Conservation (phyloP, 225 moss, liverwort and hornwort species). For the Antitrichia curtipendula region DNA sequence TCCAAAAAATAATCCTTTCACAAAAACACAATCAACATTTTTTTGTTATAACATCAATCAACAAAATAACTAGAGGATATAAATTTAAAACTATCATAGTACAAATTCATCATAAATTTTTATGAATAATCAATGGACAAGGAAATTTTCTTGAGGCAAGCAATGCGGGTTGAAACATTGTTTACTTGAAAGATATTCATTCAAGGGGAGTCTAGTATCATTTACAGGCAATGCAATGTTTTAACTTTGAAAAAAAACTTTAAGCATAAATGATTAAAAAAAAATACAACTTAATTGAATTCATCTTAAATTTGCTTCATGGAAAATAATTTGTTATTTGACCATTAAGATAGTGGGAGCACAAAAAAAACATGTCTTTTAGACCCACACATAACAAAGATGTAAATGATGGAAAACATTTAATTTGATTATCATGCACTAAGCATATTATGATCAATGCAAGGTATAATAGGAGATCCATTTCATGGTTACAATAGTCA, state of each 20-base stretch:
- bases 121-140: rapidly evolving
- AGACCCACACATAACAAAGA: neutral
- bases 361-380: neutral
- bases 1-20: neutral
- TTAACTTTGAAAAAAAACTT: too few species aligned
- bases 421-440: neutral
- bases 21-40: neutral
- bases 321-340: too few species aligned
- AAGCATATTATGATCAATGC: neutral
- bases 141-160: neutral
- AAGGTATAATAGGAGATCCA: neutral
- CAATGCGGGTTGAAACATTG: neutral
- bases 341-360: rapidly evolving
- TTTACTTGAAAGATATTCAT: neutral
- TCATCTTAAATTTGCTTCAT: neutral
- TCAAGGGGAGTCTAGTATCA: neutral
- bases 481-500: too few species aligned
- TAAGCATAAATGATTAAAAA: too few species aligned
- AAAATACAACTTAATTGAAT: neutral
- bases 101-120: neutral
- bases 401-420: neutral
- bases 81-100: neutral
- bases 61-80: neutral
- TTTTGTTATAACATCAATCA: neutral
- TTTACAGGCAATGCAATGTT: neutral